Evolutionary conservation across 2,329 filamentous ascomycete species (phyloP), one percentile per base, ranked within the genome.

Genomic region (Fusarium equiseti): DNA sequence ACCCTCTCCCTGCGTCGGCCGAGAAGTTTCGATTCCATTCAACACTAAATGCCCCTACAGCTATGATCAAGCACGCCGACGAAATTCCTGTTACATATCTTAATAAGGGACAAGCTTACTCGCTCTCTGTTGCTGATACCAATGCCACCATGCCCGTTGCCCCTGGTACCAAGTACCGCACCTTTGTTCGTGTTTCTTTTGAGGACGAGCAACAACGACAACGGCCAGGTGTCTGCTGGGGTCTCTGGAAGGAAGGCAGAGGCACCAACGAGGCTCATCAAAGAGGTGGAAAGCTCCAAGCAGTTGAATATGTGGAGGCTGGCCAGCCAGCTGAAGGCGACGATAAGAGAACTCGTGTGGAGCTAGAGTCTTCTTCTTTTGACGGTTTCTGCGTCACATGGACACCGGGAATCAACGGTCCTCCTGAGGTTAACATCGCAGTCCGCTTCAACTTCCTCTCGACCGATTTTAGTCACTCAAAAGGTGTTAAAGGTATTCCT

Each of bases 381-480:
- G 95, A 98, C 77, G 95, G 95, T 1, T 98, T 98, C 78, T 95
- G 91, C 9, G 93, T 98, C 7, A 88, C 91, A 8, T 98, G 95
- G 95, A 92, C 91, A 0, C 91, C 94, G 0, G 91, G 90, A 7
- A 81, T 87, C 44, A 91, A 90, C 51, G 90, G 90, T 0, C 81
- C 84, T 0, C 84, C 91, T 6, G 94, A 98, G 75, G 96, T 94
- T 79, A 92, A 90, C 51, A 89, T 99, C 59, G 92, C 94, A 11
- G 93, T 98, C 15, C 92, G 96, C 48, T 99, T 98, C 86, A 99
- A 99, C 82, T 99, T 99, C 78, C 85, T 99, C 1, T 99, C 96
- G 1, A 99, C 96, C 11, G 96, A 99, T 78, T 99, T 98, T 79
- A 98, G 95, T 79, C 96, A 98, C 78, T 98, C 96, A 12, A 99